Evolutionary conservation across 1,284 basidiomycete genomes (phyloP).

Genomic region (Paramarasmius palmivorus): DNA sequence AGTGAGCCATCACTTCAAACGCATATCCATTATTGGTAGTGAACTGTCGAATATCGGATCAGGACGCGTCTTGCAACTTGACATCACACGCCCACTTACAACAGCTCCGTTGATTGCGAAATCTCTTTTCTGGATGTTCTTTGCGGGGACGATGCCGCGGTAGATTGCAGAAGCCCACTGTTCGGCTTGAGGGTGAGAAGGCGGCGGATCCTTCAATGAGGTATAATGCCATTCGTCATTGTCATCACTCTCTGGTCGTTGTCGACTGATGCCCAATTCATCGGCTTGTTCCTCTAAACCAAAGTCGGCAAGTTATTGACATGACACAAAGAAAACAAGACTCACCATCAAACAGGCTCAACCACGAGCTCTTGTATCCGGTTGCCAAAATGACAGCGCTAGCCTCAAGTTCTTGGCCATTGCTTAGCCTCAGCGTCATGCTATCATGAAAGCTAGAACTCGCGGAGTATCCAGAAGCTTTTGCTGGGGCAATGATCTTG

Average conservation of each 20-base stretch:
- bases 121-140: conserved; percentile 51
- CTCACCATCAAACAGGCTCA: conserved; percentile 45
- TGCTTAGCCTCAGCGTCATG: conserved; percentile 36
- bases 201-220: conserved; percentile 27
- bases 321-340: not conserved
- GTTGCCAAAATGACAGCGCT: conserved; percentile 54
- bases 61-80: no score
- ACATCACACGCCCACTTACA: conserved; percentile 1
- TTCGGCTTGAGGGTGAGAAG: conserved; percentile 18
- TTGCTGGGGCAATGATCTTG: conserved; percentile 41
- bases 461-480: conserved; percentile 25
- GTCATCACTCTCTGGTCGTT: conserved; percentile 20
- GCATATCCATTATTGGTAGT: conserved; percentile 53
- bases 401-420: conserved; percentile 39
- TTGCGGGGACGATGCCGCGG: conserved; percentile 57
- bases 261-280: conserved; percentile 39
- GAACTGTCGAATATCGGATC: conserved; percentile 30
- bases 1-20: conserved; percentile 55
- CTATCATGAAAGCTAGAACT: conserved; percentile 39
- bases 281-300: conserved; percentile 34
- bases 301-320: not conserved
- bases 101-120: conserved; percentile 64
- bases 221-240: conserved; percentile 34
- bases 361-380: conserved; percentile 58
- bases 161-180: conserved; percentile 46